Base-by-base conservation (phyloP, 2,329 filamentous ascomycete genomes). In the Colletotrichum incanum region DNA sequence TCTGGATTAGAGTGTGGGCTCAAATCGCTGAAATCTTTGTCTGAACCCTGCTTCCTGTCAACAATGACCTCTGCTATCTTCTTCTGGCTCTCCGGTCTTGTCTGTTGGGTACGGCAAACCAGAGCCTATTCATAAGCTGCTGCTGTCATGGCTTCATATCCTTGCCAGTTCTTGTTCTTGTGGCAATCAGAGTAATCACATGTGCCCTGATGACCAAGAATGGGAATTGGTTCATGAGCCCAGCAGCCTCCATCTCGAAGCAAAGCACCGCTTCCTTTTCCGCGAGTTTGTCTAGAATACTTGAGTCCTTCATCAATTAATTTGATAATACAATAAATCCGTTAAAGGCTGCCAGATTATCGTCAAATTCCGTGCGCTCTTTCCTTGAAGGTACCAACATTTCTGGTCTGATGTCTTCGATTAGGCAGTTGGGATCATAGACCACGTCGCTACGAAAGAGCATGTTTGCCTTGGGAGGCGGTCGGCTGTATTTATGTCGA, bases 171-270 rank as follows among this genome's bases (percentile, higher is more conserved):
- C 9, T 84, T 78, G 37, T 78, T 79, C 65, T 84, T 84, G 67
- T 84, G 81, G 0, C 76, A 79, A 65, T 84, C 82, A 7, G 81
- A 77, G 54, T 84, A 85, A 60, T 84, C 80, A 26, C 79, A 85
- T 0, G 85, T 82, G 0, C 82, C 82, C 81, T 77, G 23, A 85
- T 80, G 0, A 81, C 76, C 0, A 84, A 65, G 45, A 79, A 59
- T 11, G 26, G 18, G 2, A 45, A 45, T 1, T 45, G 26, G 2
- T 45, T 45, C 39, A 45, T 45, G 16, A 45, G 3, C 0, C 39
- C 26, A 59, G 37, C 37, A 20, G 37, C 23, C 16, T 41, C 23
- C 37, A 78, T 81, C 39, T 81, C 78, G 18, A 81, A 74, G 1
- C 79, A 79, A 0, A 77, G 60, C 0, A 76, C 60, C 0, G 72